Conservation (phyloP, 1,284 basidiomycete species). For the Cryptococcus sp. region DNA sequence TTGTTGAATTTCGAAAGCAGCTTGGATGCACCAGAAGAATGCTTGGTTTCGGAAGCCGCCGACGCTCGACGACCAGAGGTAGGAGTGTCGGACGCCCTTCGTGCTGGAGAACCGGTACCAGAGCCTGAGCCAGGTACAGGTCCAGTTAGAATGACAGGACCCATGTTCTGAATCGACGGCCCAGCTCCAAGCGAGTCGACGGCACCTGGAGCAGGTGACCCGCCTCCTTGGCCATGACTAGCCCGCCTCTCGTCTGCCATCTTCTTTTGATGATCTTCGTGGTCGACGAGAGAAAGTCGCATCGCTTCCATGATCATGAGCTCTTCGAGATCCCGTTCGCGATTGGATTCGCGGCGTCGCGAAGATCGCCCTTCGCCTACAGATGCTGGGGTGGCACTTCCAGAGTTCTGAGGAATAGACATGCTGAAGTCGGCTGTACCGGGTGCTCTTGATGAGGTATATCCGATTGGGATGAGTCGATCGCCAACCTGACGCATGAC, state of each 20-base stretch:
- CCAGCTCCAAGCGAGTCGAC: conserved; percentile 1
- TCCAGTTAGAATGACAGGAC: not conserved
- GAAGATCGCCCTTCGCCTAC: conserved; percentile 26
- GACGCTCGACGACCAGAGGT: conserved; percentile 6
- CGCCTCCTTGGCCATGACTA: conserved; percentile 1
- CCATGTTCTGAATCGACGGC: conserved; percentile 1
- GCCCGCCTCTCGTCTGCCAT: conserved; percentile 28
- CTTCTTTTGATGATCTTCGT: conserved; percentile 60
- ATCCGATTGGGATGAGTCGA: conserved; percentile 91
- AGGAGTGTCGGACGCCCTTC: conserved; percentile 10
- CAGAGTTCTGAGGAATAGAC: conserved; percentile 28
- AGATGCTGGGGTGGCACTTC: conserved; percentile 8
- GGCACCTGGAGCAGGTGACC: not conserved
- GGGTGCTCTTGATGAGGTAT: conserved; percentile 61
- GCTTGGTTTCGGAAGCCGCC: conserved; percentile 9
- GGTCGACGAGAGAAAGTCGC: conserved; percentile 89
- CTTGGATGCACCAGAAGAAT: conserved; percentile 29
- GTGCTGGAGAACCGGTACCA: too few relatives aligned
- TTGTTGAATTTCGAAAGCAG: conserved; percentile 38
- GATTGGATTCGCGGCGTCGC: conserved; percentile 55
- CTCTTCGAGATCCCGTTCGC: conserved; percentile 83
- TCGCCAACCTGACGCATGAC: conserved; percentile 99
- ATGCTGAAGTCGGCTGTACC: conserved; percentile 50
- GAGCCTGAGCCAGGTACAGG: not conserved
- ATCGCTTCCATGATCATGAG: conserved; percentile 99